phyloP scores from a whole-genome alignment of 306 rosid genomes.

The Ormosia semicastrata region DNA sequence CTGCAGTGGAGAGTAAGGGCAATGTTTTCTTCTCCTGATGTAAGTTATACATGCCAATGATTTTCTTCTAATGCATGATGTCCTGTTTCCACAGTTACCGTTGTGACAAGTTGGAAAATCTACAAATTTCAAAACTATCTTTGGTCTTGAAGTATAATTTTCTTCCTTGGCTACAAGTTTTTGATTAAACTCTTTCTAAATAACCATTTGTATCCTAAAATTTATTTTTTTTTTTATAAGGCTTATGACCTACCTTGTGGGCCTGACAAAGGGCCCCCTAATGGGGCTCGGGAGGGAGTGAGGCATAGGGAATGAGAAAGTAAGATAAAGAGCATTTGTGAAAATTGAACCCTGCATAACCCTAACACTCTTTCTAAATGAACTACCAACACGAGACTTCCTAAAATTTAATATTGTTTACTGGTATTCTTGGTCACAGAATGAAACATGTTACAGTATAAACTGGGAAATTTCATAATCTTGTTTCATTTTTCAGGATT shows the following conservation, averaged over 20 bases:
- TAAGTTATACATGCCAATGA: slow-evolving; percentile 26
- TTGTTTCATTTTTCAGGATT: slow-evolving; percentile 46
- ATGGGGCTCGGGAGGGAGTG: no score
- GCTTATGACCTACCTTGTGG: no score
- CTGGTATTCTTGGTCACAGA: neutral
- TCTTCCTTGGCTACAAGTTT: neutral
- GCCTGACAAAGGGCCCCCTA: no score
- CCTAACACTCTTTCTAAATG: no score
- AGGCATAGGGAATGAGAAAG: no score
- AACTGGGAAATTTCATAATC: neutral
- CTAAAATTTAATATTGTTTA: neutral
- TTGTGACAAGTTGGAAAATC: neutral
- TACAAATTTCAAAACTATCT: neutral
- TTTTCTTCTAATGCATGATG: neutral
- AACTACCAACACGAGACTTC: no score
- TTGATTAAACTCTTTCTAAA: neutral
- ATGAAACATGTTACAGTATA: neutral
- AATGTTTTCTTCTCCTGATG: slow-evolving; percentile 74
- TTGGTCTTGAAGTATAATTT: neutral
- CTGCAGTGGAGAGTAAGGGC: slow-evolving; percentile 69
- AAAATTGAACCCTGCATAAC: no score
- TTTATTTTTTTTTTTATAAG: no score
- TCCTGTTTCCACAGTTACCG: neutral
- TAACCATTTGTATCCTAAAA: neutral
- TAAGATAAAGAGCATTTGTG: no score